These are phyloP conservation scores for Sechiopsis laciniata DNA, from an alignment of 306 rosid genomes.

Conservation along the genomic window DNA sequence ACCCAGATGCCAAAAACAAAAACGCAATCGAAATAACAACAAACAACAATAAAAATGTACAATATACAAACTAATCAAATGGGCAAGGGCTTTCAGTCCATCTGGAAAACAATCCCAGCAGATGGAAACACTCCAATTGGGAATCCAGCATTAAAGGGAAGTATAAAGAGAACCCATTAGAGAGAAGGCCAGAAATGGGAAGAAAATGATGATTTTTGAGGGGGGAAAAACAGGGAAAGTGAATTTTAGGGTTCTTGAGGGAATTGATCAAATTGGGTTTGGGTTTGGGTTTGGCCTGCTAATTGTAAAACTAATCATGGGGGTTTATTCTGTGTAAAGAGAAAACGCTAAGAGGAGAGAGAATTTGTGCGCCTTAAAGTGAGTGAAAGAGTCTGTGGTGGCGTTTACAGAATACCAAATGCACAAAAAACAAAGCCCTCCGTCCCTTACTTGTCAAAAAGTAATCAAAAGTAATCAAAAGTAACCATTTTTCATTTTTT, in stretches of 20 bases:
- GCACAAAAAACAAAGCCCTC: too few species aligned
- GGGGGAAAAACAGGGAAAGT: constrained; percentile 5
- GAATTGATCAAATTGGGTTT: constrained; percentile 28
- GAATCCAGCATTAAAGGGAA: constrained; percentile 17
- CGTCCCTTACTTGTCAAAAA: too few species aligned
- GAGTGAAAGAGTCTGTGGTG: not conserved
- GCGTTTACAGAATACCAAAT: too few species aligned
- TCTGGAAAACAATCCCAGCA: not conserved
- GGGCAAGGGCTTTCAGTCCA: not conserved
- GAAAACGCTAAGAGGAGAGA: too few species aligned
- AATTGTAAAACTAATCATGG: constrained; percentile 10
- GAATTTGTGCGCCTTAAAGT: constrained; percentile 5
- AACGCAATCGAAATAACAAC: too few species aligned
- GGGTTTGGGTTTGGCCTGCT: constrained; percentile 23
- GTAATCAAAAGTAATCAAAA: too few species aligned
- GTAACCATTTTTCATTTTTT: too few species aligned
- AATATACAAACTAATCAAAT: not conserved
- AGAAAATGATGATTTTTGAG: not conserved
- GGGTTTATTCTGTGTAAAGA: not conserved
- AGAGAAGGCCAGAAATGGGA: constrained; percentile 18
- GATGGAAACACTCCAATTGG: constrained; percentile 13
- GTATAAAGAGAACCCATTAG: not conserved
- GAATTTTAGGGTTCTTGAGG: constrained; percentile 39
- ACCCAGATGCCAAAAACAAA: not conserved
- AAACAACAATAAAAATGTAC: not conserved